Percentiles rank a stretch among this genome's conserved stretches.
Conservation (phyloP, 306 rosid species). For the Cicer judaicum region DNA sequence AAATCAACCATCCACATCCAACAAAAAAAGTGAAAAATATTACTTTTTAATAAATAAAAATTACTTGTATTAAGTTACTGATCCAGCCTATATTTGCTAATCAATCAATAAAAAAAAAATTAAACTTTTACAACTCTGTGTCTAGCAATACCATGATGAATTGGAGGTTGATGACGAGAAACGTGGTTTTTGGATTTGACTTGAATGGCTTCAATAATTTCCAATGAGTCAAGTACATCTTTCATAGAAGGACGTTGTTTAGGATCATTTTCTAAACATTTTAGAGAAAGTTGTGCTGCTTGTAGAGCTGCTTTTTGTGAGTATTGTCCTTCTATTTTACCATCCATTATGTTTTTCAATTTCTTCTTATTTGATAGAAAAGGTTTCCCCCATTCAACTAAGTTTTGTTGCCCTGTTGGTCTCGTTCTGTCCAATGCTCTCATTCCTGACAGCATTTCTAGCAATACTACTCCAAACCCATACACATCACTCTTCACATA, state of each 20-base stretch:
- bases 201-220: slow-evolving; percentile 56
- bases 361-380: slow-evolving; percentile 54
- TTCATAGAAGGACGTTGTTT: slow-evolving; percentile 81
- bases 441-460: slow-evolving; percentile 73
- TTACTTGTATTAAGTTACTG: neutral
- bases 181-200: slow-evolving; percentile 44
- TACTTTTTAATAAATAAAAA: neutral
- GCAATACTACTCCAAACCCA: slow-evolving; percentile 86
- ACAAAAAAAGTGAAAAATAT: neutral
- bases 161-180: slow-evolving; percentile 4
- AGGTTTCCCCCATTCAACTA: slow-evolving; percentile 76
- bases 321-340: slow-evolving; percentile 74
- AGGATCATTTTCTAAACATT: slow-evolving; percentile 71
- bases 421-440: slow-evolving; percentile 62
- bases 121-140: slow-evolving; percentile 34
- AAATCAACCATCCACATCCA: slow-evolving; percentile 21
- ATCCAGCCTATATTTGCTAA: slow-evolving; percentile 5
- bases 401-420: slow-evolving; percentile 62
- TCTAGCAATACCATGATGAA: slow-evolving; percentile 16
- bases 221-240: slow-evolving; percentile 67
- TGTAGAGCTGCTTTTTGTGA: slow-evolving; percentile 60
- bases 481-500: slow-evolving; percentile 93
- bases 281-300: slow-evolving; percentile 60
- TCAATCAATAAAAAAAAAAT: neutral
- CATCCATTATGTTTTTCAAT: slow-evolving; percentile 68